Percentiles rank a stretch among this genome's conserved stretches.
Conservation (phyloP, 208 protist species). For the Trypanosoma caninum region DNA sequence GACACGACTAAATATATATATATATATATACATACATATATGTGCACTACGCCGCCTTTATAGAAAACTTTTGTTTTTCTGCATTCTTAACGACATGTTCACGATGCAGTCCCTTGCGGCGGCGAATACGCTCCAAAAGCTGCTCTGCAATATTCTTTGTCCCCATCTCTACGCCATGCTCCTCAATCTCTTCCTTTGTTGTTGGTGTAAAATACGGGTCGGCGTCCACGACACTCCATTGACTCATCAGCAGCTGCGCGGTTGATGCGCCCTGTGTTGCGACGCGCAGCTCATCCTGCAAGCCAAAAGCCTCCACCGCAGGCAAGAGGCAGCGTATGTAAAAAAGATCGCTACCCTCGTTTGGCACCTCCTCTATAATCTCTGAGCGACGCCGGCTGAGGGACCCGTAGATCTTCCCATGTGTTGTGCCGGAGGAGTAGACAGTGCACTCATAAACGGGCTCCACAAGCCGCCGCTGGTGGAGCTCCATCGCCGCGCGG, state of each 20-base stretch:
- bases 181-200: conserved; percentile 97
- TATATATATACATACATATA: too few species aligned
- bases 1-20: too few species aligned
- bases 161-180: conserved; percentile 89
- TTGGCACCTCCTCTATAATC: conserved; percentile 95
- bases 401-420: conserved; percentile 88
- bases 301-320: conserved; percentile 97
- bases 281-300: conserved; percentile 93
- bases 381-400: conserved; percentile 87
- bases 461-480: conserved; percentile 94
- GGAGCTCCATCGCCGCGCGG: conserved; percentile 88
- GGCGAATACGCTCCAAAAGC: conserved; percentile 82
- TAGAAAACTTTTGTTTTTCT: conserved; percentile 90
- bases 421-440: conserved; percentile 82
- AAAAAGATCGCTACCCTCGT: conserved; percentile 96
- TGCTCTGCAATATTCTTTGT: conserved; percentile 87
- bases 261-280: conserved; percentile 95
- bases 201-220: conserved; percentile 96
- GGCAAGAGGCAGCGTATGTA: conserved; percentile 95
- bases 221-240: conserved; percentile 91
- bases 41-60: conserved; percentile 67
- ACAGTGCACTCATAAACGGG: conserved; percentile 97
- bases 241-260: conserved; percentile 95
- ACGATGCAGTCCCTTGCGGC: conserved; percentile 80
- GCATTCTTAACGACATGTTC: conserved; percentile 82